These are phyloP conservation scores for Melaleuca alternifolia DNA, from an alignment of 345 rosid genomes.

Conservation along the genomic window DNA sequence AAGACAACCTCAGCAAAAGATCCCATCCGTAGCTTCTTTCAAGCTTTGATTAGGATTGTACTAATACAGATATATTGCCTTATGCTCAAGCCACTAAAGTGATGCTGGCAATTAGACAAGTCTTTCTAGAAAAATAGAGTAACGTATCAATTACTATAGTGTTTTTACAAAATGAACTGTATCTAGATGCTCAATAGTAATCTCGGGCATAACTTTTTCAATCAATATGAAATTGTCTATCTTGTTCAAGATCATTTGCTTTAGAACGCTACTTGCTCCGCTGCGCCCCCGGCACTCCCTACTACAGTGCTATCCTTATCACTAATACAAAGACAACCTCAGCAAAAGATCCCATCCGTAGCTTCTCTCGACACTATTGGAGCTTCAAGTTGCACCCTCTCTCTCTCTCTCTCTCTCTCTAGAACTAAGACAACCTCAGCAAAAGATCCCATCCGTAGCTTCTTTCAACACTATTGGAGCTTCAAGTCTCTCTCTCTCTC, in stretches of 20 bases:
- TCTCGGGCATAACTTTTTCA: accelerated
- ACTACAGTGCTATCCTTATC: background rate
- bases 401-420: too few relatives aligned
- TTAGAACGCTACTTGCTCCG: background rate
- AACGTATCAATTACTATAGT: accelerated
- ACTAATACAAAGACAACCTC: constrained; percentile 5
- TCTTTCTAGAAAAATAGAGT: background rate
- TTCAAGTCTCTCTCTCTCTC: background rate
- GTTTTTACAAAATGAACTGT: background rate
- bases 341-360: background rate
- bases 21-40: background rate
- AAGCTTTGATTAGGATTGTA: background rate
- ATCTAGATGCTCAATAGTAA: background rate
- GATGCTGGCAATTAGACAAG: background rate
- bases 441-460: background rate
- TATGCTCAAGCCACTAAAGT: background rate
- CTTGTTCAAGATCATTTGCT: background rate
- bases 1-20: constrained; percentile 2
- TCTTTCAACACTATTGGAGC: background rate
- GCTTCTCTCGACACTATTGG: background rate
- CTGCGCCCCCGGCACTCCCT: background rate
- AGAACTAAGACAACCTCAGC: background rate
- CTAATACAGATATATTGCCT: background rate
- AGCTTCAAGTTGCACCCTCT: background rate
- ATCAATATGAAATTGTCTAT: background rate